Base-by-base conservation (phyloP, 208 protist species). In the Trypanosoma cruzi region DNA sequence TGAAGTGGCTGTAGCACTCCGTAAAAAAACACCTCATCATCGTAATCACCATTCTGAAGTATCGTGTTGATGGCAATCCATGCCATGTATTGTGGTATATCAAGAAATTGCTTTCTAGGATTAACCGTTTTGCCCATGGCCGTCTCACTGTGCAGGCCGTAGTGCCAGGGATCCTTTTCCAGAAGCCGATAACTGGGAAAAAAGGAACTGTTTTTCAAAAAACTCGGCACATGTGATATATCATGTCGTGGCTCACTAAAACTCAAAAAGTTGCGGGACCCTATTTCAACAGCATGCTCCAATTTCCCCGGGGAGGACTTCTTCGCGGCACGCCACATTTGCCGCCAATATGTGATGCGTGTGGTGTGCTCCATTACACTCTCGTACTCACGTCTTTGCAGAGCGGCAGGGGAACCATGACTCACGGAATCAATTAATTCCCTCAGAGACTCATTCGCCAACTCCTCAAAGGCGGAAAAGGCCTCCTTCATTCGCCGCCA, bases 1-100 rank as follows among this genome's bases (percentile, higher is more conserved):
- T 29, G n/a, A 5, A 28, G n/a, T 34, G 40, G 36, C 5, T 18
- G 55, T 42, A 68, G 26, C 26, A 71, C 34, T 29, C 67, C 67
- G n/a, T 48, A 78, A 66, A 78, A 78, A 40, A 73, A 54, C 10
- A 57, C 71, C 40, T 81, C 71, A 46, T 78, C 70, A 72, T 78
- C 76, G 44, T 78, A 81, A 48, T 81, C 71, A n/a, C 76, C 56
- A 50, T 81, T 81, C n/a, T 63, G 14, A 36, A 81, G 50, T 55
- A 81, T 34, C 0, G 56, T 70, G 53, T 81, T 81, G 13, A 77
- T 37, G 10, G 70, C 70, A 54, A 81, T 4, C 76, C 76, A 81
- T 4, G 63, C 29, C 40, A 81, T 54, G 48, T 81, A 81, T 32
- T 72, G 60, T 24, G 62, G 60, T 2, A 81, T 26, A 42, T 81